phyloP scores from a whole-genome alignment of 164 flowering plant genomes.

The Sextonia rubra region DNA sequence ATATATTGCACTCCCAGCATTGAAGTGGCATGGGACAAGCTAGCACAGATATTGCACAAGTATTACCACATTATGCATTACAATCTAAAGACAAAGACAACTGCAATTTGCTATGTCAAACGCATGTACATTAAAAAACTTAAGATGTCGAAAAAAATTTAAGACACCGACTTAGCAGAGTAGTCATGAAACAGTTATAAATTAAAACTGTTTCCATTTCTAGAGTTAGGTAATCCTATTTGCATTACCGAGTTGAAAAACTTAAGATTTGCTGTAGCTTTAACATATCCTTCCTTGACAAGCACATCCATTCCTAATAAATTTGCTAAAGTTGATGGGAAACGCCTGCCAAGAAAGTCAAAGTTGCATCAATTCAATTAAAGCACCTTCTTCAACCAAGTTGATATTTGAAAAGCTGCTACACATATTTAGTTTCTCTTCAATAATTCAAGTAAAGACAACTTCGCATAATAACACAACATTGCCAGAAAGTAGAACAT shows the following conservation, averaged over 20 bases:
- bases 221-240: no score
- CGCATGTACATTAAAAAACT: no score
- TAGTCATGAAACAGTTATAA: no score
- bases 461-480: neutral
- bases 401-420: neutral
- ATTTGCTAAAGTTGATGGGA: constrained; percentile 59
- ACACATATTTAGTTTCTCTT: neutral
- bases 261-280: constrained; percentile 50
- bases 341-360: constrained; percentile 55
- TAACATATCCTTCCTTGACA: constrained; percentile 65
- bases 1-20: no score
- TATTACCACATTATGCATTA: no score
- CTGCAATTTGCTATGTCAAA: no score
- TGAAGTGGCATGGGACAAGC: no score
- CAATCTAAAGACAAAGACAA: no score
- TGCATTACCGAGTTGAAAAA: constrained; percentile 59
- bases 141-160: no score
- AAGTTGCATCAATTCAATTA: constrained; percentile 6
- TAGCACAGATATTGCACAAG: no score
- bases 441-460: neutral
- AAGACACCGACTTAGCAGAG: no score
- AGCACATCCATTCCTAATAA: constrained; percentile 56
- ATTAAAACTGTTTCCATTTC: no score
- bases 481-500: neutral
- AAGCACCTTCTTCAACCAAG: neutral